Conservation (phyloP, 768 basidiomycete genomes). For the Tylopilus rubrobrunneus region DNA sequence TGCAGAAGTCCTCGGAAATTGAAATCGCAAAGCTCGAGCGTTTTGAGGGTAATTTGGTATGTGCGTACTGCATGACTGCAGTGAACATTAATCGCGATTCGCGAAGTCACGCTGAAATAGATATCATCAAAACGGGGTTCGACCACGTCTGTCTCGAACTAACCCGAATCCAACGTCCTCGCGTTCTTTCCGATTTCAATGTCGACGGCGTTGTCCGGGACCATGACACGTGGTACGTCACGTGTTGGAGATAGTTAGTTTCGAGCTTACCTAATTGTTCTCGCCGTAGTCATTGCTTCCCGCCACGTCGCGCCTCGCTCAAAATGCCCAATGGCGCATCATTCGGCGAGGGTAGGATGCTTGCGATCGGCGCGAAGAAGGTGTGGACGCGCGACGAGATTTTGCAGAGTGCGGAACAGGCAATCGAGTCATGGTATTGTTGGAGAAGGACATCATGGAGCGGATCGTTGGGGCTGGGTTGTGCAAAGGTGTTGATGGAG, state of each 20-base stretch:
- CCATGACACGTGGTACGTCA: slow-evolving; percentile 37
- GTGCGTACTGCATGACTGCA: no score
- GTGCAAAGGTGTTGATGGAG: slow-evolving; percentile 32
- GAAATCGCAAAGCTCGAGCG: no score
- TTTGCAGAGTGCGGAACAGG: slow-evolving; percentile 49
- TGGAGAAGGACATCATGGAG: slow-evolving; percentile 66
- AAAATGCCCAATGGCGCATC: no score
- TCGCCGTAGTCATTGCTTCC: no score
- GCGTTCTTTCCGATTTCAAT: slow-evolving; percentile 62
- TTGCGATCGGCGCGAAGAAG: slow-evolving; percentile 34
- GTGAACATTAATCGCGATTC: no score
- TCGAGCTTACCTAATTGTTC: no score
- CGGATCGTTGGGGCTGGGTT: slow-evolving; percentile 54
- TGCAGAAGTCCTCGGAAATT: no score
- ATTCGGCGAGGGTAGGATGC: slow-evolving; percentile 40
- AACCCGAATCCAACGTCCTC: slow-evolving; percentile 62
- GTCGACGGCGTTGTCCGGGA: slow-evolving; percentile 72
- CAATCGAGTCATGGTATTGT: slow-evolving; percentile 38
- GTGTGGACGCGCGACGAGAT: slow-evolving; percentile 53
- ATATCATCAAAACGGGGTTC: slow-evolving; percentile 30
- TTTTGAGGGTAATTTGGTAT: no score
- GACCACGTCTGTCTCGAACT: slow-evolving; percentile 64
- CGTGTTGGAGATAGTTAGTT: no score
- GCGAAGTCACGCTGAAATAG: no score
- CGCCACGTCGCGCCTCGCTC: no score